A percentile compares a stretch with the other conserved stretches of the same genome.
phyloP scores from a whole-genome alignment of 805 yeast genomes.

The Myxozyma mucilagina region DNA sequence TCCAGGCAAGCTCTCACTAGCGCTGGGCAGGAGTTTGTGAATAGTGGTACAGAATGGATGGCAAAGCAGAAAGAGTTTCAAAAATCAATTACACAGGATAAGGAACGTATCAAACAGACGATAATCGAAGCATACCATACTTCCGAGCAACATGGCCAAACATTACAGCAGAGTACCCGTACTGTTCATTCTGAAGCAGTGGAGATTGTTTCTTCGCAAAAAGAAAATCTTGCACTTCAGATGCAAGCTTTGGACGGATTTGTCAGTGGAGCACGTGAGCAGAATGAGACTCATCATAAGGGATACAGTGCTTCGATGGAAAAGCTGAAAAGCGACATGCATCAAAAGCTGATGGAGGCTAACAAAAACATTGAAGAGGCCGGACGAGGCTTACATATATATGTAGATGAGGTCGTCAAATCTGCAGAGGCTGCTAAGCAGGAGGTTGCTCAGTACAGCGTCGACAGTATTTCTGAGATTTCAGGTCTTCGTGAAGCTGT shows the following conservation, averaged over 20 bases:
- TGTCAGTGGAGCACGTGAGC: slow-evolving; percentile 29
- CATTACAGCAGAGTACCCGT: slow-evolving; percentile 22
- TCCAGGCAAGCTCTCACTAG: slow-evolving; percentile 10
- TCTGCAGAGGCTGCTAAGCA: slow-evolving; percentile 10
- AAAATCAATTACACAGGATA: slow-evolving; percentile 15
- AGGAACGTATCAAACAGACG: slow-evolving; percentile 29
- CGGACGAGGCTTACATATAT: slow-evolving; percentile 19
- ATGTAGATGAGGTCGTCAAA: slow-evolving; percentile 11
- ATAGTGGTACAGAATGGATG: slow-evolving; percentile 24
- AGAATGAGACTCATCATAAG: slow-evolving; percentile 24
- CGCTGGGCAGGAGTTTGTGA: slow-evolving; percentile 23
- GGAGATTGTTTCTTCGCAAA: slow-evolving; percentile 26
- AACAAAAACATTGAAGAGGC: slow-evolving; percentile 11
- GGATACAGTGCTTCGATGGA: slow-evolving; percentile 8
- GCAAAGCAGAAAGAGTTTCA: slow-evolving; percentile 22
- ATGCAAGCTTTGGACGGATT: slow-evolving; percentile 29
- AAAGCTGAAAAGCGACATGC: slow-evolving; percentile 5
- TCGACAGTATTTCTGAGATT: slow-evolving; percentile 7
- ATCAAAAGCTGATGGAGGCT: slow-evolving; percentile 6
- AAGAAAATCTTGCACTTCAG: slow-evolving; percentile 24
- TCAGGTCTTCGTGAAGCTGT: slow-evolving; percentile 17
- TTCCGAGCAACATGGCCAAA: slow-evolving; percentile 24
- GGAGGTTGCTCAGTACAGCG: slow-evolving; percentile 2
- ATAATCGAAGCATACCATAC: slow-evolving; percentile 24
- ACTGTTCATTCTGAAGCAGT: slow-evolving; percentile 27